Conservation (phyloP, 768 basidiomycete species). For the Lactifluus volemus region DNA sequence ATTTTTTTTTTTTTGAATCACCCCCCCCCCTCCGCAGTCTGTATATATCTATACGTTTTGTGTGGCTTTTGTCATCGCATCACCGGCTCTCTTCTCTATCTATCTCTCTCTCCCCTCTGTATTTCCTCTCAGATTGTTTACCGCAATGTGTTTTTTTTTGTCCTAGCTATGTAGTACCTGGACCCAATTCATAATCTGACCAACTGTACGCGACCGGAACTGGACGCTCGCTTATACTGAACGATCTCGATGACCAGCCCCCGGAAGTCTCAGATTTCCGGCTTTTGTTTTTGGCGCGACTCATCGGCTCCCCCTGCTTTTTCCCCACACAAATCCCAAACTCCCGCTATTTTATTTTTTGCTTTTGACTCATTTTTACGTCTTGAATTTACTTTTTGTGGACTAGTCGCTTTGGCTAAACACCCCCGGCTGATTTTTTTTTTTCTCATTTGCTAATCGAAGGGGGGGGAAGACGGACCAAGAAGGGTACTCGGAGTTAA, state of each 20-base stretch:
- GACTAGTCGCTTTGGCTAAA: background rate
- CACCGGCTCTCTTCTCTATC: background rate
- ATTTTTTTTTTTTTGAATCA: background rate
- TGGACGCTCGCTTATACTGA: too few species aligned
- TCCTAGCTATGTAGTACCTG: conserved; percentile 2
- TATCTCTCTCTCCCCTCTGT: background rate
- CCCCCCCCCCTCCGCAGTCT: background rate
- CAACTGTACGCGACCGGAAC: background rate
- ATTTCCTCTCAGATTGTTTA: background rate
- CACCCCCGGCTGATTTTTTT: background rate
- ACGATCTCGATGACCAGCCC: too few species aligned
- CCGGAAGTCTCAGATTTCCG: too few species aligned
- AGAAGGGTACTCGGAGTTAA: too few species aligned
- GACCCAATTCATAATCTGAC: background rate
- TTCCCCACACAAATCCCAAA: too few species aligned
- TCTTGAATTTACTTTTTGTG: background rate
- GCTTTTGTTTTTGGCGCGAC: too few species aligned
- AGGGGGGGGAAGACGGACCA: too few species aligned
- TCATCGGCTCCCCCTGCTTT: too few species aligned
- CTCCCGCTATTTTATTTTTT: too few species aligned
- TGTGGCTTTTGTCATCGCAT: conserved; percentile 2
- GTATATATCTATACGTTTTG: conserved; percentile 8
- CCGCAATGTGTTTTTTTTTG: conserved; percentile 1
- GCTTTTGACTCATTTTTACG: background rate
- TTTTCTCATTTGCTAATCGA: background rate